phyloP scores from a whole-genome alignment of 176 grass and related monocot genomes.

The Oryza glumipatula region DNA sequence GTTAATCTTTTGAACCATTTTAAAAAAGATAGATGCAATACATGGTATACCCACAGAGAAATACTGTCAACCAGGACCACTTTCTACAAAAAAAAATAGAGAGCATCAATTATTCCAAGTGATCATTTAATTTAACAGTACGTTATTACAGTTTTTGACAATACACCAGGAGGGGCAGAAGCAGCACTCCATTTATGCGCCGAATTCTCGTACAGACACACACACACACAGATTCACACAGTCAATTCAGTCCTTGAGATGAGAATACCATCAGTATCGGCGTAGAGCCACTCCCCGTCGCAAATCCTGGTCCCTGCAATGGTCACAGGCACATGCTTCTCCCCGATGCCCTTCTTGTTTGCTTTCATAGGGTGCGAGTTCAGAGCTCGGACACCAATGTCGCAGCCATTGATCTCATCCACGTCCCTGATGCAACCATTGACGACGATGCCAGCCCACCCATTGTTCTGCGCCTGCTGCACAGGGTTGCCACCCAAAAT shows the following conservation, averaged over 20 bases:
- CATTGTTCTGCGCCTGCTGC: conserved; percentile 91
- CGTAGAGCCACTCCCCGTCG: conserved; percentile 84
- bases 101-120: not conserved
- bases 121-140: not conserved
- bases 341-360: conserved; percentile 84
- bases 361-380: conserved; percentile 80
- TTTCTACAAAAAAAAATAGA: not conserved
- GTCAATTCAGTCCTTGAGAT: conserved; percentile 58
- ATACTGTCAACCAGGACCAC: not conserved
- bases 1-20: too few species aligned
- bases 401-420: conserved; percentile 89
- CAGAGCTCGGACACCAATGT: conserved; percentile 79
- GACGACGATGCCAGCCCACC: conserved; percentile 79
- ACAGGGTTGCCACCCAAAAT: conserved; percentile 85
- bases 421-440: conserved; percentile 91
- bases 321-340: conserved; percentile 72
- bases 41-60: too few species aligned
- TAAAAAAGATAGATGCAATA: too few species aligned
- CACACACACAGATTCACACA: conserved; percentile 24
- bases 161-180: not conserved
- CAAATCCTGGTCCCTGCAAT: conserved; percentile 73
- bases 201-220: not conserved
- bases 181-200: not conserved
- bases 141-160: not conserved
- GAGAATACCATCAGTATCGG: conserved; percentile 74